Evolutionary conservation across 495 filamentous ascomycete species (phyloP).

Genomic region (Aspergillus mulundensis): DNA sequence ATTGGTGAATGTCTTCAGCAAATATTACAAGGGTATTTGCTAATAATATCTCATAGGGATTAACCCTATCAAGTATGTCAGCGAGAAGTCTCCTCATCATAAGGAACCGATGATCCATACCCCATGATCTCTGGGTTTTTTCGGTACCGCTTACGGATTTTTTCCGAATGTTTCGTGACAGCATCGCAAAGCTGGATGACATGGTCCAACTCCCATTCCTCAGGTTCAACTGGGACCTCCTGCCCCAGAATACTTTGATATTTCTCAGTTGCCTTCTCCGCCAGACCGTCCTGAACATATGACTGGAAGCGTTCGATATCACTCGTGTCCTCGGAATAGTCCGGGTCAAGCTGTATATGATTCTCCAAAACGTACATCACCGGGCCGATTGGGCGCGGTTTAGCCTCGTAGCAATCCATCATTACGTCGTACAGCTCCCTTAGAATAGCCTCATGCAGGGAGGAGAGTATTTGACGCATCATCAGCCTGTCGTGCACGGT

Average conservation of each 20-base stretch:
- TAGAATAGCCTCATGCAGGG: slow-evolving; percentile 75
- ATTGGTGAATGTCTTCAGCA: slow-evolving; percentile 77
- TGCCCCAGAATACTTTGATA: slow-evolving; percentile 70
- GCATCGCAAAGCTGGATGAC: slow-evolving; percentile 83
- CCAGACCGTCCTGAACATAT: slow-evolving; percentile 68
- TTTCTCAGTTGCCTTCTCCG: slow-evolving; percentile 64
- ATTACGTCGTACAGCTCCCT: slow-evolving; percentile 84
- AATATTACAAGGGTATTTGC: slow-evolving; percentile 83
- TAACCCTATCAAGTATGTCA: slow-evolving; percentile 49
- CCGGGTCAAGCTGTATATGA: slow-evolving; percentile 75
- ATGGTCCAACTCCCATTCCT: slow-evolving; percentile 80
- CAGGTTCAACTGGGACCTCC: slow-evolving; percentile 67
- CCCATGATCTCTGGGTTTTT: slow-evolving; percentile 89
- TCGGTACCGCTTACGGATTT: slow-evolving; percentile 85
- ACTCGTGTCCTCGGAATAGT: slow-evolving; percentile 64
- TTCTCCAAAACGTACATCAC: slow-evolving; percentile 79
- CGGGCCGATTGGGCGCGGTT: slow-evolving; percentile 70
- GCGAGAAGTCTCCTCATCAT: slow-evolving; percentile 8
- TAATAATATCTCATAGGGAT: slow-evolving; percentile 75
- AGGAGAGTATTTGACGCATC: slow-evolving; percentile 69
- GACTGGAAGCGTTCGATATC: slow-evolving; percentile 65
- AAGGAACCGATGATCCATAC: slow-evolving; percentile 31
- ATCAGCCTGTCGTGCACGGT: slow-evolving; percentile 71
- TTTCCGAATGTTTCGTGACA: slow-evolving; percentile 74
- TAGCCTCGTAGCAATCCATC: slow-evolving; percentile 84